Evolutionary conservation across 352 stramenopile species (phyloP).

Genomic region (Phytophthora melonis): DNA sequence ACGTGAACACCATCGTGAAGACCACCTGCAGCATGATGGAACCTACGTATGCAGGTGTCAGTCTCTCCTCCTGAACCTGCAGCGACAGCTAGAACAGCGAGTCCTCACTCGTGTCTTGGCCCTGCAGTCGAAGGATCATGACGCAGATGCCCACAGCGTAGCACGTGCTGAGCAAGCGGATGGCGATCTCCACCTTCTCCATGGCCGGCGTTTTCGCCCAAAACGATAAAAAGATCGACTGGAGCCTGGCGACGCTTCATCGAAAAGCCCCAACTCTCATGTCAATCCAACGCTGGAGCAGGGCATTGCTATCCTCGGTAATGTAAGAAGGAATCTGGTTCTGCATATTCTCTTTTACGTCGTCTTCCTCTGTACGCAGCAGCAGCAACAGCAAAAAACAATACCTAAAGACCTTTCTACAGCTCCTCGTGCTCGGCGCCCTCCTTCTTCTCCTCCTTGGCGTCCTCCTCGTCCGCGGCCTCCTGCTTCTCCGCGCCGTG

Average conservation of each 20-base stretch:
- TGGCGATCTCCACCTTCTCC: slow-evolving; percentile 78
- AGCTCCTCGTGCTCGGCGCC: slow-evolving; percentile 62
- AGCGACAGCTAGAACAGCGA: neutral
- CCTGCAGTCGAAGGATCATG: slow-evolving; percentile 64
- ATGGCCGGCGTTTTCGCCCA: slow-evolving; percentile 28
- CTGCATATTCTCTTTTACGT: slow-evolving; percentile 38
- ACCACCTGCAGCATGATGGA: slow-evolving; percentile 82
- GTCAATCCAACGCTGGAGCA: too few relatives aligned
- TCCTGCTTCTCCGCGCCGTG: slow-evolving; percentile 52
- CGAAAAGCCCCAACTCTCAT: too few relatives aligned
- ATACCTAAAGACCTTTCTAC: slow-evolving; percentile 40
- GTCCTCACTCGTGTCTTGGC: slow-evolving; percentile 62
- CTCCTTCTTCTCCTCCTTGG: slow-evolving; percentile 41
- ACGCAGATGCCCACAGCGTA: slow-evolving; percentile 67
- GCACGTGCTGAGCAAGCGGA: slow-evolving; percentile 59
- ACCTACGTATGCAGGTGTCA: slow-evolving; percentile 41
- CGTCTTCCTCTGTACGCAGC: slow-evolving; percentile 33
- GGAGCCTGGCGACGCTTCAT: slow-evolving; percentile 25
- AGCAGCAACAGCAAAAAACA: slow-evolving; percentile 24
- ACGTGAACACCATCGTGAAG: slow-evolving; percentile 88
- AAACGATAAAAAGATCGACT: too few relatives aligned
- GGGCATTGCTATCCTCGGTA: too few relatives aligned
- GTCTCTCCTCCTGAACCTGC: neutral
- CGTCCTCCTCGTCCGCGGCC: slow-evolving; percentile 6
- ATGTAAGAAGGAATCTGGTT: slow-evolving; percentile 1